A percentile compares a stretch with the other conserved stretches of the same genome.
Evolutionary conservation across 2,329 filamentous ascomycete genomes (phyloP).

Genomic region (Alternaria sp.): DNA sequence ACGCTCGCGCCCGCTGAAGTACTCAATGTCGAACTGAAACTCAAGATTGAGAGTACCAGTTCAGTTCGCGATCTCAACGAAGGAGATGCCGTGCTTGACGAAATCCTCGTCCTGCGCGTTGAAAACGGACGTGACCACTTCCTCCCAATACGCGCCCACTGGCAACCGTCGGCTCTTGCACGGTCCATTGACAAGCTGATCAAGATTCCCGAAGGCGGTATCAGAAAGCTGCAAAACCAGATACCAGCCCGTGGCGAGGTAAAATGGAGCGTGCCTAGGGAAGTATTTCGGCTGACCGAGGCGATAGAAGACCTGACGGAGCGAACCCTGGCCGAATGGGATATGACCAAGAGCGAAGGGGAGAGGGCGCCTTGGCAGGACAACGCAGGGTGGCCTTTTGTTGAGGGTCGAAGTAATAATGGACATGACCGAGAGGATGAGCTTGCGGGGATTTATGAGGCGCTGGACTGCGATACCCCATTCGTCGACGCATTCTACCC

Average conservation of each 20-base stretch:
- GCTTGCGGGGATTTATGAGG: slow-evolving; percentile 61
- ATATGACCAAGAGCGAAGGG: slow-evolving; percentile 58
- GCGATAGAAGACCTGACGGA: slow-evolving; percentile 68
- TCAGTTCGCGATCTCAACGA: slow-evolving; percentile 76
- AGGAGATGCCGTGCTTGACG: slow-evolving; percentile 70
- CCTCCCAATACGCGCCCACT: slow-evolving; percentile 77
- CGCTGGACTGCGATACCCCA: slow-evolving; percentile 73
- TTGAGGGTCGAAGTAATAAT: slow-evolving; percentile 41
- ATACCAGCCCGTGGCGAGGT: slow-evolving; percentile 55
- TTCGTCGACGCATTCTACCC: slow-evolving; percentile 64
- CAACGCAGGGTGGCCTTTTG: slow-evolving; percentile 66
- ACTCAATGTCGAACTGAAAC: slow-evolving; percentile 70
- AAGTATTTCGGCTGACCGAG: slow-evolving; percentile 89
- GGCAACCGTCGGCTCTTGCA: slow-evolving; percentile 83
- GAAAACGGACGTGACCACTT: slow-evolving; percentile 89
- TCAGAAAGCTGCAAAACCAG: slow-evolving; percentile 72
- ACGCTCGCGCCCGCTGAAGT: slow-evolving; percentile 86
- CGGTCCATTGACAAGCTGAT: slow-evolving; percentile 89
- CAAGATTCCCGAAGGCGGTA: slow-evolving; percentile 77
- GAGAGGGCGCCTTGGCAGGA: slow-evolving; percentile 60
- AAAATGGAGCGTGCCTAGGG: slow-evolving; percentile 81
- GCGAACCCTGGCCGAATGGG: slow-evolving; percentile 67
- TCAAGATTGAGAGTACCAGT: slow-evolving; percentile 68
- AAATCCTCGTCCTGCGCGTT: slow-evolving; percentile 86
- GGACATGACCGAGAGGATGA: slow-evolving; percentile 54